These are phyloP conservation scores for Taiwanofungus camphoratus DNA, from an alignment of 1,284 basidiomycete species.

Conservation along the genomic window DNA sequence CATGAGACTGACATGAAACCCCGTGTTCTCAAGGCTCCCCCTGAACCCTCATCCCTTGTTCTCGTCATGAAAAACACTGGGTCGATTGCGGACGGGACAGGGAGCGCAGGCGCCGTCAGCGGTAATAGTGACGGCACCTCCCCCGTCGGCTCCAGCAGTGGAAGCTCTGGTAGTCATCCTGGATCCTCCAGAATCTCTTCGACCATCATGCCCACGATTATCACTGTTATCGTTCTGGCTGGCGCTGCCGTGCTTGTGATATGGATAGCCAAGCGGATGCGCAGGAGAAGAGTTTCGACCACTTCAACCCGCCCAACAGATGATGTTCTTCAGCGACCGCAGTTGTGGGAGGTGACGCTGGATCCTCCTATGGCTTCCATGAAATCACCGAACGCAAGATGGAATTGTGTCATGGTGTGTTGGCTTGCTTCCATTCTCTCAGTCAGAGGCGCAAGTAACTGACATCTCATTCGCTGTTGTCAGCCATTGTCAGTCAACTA, in stretches of 20 bases:
- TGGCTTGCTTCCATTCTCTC: too few species aligned
- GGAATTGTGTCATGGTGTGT: constrained; percentile 6
- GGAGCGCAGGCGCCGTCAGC: too few species aligned
- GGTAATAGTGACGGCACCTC: too few species aligned
- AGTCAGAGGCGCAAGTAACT: neutral
- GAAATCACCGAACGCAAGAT: neutral
- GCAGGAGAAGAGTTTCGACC: neutral
- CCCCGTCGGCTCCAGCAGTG: too few species aligned
- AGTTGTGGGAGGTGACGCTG: constrained; percentile 6
- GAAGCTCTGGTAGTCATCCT: too few species aligned
- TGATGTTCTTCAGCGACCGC: constrained; percentile 3
- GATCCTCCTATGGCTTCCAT: neutral
- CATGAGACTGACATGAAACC: too few species aligned
- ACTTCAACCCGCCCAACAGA: neutral
- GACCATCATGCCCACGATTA: constrained; percentile 1
- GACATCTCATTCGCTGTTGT: neutral
- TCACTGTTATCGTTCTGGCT: constrained; percentile 1
- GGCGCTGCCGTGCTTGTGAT: neutral
- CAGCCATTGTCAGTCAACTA: constrained; percentile 7
- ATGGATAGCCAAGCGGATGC: neutral
- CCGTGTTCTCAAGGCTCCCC: too few species aligned
- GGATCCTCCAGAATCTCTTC: too few species aligned
- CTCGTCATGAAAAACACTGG: too few species aligned
- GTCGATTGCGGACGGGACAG: too few species aligned
- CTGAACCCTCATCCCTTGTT: too few species aligned